Evolutionary conservation across 345 rosid genomes (phyloP), one percentile per base, ranked within the genome.

Genomic region (Cardamine resedifolia): DNA sequence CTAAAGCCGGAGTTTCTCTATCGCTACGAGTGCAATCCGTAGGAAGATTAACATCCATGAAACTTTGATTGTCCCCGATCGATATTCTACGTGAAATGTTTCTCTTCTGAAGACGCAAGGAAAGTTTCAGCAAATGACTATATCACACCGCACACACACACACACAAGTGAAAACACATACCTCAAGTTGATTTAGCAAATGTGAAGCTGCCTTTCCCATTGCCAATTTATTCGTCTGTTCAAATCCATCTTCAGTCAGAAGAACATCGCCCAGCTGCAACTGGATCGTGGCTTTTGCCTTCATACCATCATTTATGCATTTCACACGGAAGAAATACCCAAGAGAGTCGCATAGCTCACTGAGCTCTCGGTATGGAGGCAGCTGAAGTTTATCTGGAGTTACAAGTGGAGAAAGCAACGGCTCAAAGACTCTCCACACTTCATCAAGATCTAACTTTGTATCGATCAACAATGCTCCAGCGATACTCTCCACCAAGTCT

Each of bases 401-500:
- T 71, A 85, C 93, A 16, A 94, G 84, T 5, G 96, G 97, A 69
- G 96, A 87, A 51, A 94, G 66, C 14, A 94, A 74, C 1, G 96
- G 91, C 77, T 89, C 80, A 68, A 84, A 81, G 80, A 87, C 68
- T 81, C 79, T 86, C 99, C 96, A 91, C 19, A 94, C 90, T 71
- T 82, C 80, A 50, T 88, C 89, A 11, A 91, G 87, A 77, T 87
- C 80, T 64, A 91, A 79, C 39, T 77, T 84, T 15, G 89, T 73
- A 81, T 94, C 96, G n/a, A 94, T 76, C 64, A 91, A 59, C 45
- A 91, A 77, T 45, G 97, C 99, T 41, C 96, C 96, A 2, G 88
- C 86, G 23, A 94, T 88, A 74, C 97, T 91, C 79, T 94, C 96
- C 79, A 91, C 79, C 77, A 91, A 14, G 76, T 94, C 99, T 23